Evolutionary conservation across 495 filamentous ascomycete genomes (phyloP).

Genomic region (Penicillium simplicissimum): DNA sequence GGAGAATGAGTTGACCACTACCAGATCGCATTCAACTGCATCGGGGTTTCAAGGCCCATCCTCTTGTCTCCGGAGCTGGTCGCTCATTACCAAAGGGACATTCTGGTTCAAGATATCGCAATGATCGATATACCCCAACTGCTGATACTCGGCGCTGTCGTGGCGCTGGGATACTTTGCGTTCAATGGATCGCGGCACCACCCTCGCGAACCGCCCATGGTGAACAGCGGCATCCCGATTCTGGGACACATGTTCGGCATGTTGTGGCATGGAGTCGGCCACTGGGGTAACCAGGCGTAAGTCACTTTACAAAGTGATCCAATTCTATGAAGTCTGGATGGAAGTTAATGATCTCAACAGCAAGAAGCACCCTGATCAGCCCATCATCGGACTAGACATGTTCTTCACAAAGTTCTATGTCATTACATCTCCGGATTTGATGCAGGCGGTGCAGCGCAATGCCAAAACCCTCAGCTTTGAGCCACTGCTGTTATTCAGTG

Average conservation of each 20-base stretch:
- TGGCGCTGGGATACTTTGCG: slow-evolving; percentile 14
- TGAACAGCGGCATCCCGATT: slow-evolving; percentile 40
- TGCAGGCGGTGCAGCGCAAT: slow-evolving; percentile 45
- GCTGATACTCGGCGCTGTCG: slow-evolving; percentile 13
- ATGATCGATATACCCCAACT: slow-evolving; percentile 19
- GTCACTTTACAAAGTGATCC: neutral
- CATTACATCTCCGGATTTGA: slow-evolving; percentile 41
- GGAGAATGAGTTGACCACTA: neutral
- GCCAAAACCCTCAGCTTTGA: slow-evolving; percentile 44
- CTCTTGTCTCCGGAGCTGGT: neutral
- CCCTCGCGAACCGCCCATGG: slow-evolving; percentile 46
- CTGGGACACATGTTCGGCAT: slow-evolving; percentile 49
- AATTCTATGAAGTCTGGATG: neutral
- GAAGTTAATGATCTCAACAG: slow-evolving; percentile 13
- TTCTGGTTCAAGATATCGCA: neutral
- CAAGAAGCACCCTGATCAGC: slow-evolving; percentile 24
- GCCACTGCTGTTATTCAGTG: slow-evolving; percentile 27
- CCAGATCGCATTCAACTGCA: neutral
- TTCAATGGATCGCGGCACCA: slow-evolving; percentile 25
- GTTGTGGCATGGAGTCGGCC: slow-evolving; percentile 37
- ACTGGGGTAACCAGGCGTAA: slow-evolving; percentile 27
- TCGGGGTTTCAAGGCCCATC: neutral
- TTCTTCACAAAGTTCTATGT: slow-evolving; percentile 47
- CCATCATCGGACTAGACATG: slow-evolving; percentile 47
- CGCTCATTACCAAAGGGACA: neutral